phyloP scores from a whole-genome alignment of 2,329 filamentous ascomycete genomes.

The Polychaeton citri region DNA sequence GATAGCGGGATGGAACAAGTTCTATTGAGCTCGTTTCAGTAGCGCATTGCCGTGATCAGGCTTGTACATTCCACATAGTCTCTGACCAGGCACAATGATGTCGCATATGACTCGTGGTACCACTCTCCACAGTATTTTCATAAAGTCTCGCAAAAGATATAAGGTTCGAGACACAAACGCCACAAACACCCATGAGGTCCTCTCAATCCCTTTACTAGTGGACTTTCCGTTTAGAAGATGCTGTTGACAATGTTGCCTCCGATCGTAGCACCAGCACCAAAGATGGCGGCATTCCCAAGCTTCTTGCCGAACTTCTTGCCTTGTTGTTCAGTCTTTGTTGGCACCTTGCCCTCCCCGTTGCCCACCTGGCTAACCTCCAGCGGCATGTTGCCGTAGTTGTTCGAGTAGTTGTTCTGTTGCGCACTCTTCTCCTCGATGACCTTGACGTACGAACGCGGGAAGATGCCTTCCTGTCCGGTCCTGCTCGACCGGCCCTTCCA shows the following conservation, averaged over 20 bases:
- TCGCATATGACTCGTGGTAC: no score
- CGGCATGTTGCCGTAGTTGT: constrained; percentile 54
- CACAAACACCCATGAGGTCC: no score
- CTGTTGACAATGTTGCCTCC: constrained; percentile 82
- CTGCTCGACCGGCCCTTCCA: constrained; percentile 82
- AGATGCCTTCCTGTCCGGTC: constrained; percentile 79
- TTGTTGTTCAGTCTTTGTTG: constrained; percentile 52
- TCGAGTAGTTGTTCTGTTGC: constrained; percentile 26
- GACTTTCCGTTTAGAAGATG: constrained; percentile 50
- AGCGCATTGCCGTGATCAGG: no score
- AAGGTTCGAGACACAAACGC: no score
- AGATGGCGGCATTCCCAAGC: constrained; percentile 72
- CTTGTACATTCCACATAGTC: no score
- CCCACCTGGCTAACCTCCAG: constrained; percentile 53
- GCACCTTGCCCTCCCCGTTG: constrained; percentile 35
- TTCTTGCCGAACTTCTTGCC: constrained; percentile 98
- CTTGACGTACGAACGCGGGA: constrained; percentile 79
- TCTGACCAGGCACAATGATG: no score
- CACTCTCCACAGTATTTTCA: no score
- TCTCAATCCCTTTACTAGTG: no score
- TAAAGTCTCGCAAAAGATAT: no score
- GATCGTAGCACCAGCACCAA: constrained; percentile 83
- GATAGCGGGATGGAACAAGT: no score
- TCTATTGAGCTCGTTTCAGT: no score
- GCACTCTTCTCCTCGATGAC: constrained; percentile 51